Conservation (phyloP, 768 basidiomycete species). For the Tremella fuciformis region DNA sequence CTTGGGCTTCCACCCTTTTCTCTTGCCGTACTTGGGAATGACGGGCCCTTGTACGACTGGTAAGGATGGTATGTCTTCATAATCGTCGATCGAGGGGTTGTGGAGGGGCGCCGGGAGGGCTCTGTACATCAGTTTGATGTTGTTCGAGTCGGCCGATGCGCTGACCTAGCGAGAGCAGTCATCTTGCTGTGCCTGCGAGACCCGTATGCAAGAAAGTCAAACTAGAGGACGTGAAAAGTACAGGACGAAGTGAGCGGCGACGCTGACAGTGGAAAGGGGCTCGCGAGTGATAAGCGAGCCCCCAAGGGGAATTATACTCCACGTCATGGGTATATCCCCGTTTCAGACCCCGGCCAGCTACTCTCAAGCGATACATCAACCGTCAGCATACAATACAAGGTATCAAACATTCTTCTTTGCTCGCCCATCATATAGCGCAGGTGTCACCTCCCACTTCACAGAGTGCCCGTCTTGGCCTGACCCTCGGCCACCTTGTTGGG, state of each 20-base stretch:
- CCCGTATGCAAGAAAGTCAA: neutral
- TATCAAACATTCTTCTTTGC: too few relatives aligned
- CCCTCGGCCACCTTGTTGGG: conserved; percentile 3
- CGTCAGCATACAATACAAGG: too few relatives aligned
- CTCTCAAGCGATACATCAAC: too few relatives aligned
- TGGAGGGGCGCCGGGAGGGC: conserved; percentile 50
- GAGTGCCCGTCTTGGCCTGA: conserved; percentile 1
- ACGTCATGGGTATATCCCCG: too few relatives aligned
- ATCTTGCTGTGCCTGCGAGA: conserved; percentile 47
- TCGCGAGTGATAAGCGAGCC: too few relatives aligned
- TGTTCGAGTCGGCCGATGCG: neutral
- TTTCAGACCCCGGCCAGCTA: too few relatives aligned
- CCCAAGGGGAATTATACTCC: too few relatives aligned
- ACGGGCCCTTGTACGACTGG: conserved; percentile 55
- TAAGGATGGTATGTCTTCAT: conserved; percentile 46
- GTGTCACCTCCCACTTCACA: neutral
- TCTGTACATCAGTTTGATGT: conserved; percentile 19
- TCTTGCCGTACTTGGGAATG: conserved; percentile 80
- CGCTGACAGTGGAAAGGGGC: too few relatives aligned
- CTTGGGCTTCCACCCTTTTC: conserved; percentile 80
- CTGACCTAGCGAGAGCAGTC: conserved; percentile 71
- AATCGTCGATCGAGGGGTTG: conserved; percentile 28
- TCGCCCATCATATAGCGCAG: too few relatives aligned
- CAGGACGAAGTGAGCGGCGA: too few relatives aligned
- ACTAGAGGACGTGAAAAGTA: too few relatives aligned